Base-by-base conservation (phyloP, 192 early-diverging fungal species). In the Backusella parvicylindrica region DNA sequence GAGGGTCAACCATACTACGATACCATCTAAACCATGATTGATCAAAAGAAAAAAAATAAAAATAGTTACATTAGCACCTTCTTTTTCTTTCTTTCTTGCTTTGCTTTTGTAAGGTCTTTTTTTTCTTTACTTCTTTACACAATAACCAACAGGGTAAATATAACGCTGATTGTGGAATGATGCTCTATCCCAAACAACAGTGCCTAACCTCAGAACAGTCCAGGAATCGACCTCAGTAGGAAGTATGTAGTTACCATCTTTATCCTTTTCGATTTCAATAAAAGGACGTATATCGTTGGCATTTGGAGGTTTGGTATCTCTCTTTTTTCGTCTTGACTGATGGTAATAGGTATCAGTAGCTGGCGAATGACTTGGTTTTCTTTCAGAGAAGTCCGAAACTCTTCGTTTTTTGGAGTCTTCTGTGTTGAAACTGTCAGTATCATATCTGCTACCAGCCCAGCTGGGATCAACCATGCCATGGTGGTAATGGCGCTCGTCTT, bases 121-220 rank as follows among this genome's bases (percentile, higher is more conserved):
- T 23, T 9, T 70, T 64, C 36, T 69, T 81, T 79, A 84, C 83
- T 81, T 81, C 66, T 77, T 84, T 7, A 91, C 87, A 18, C 81
- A 86, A 82, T 95, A 97, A 31, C 96, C 96, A 4, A 96, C 92
- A 0, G 96, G 96, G 81, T 87, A 97, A 67, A 97, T 96, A 72
- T 97, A 96, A 8, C 95, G 87, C 74, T 96, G 93, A 76, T 88
- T 94, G 70, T 97, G 95, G 79, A 92, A 97, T 1, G 88, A 82
- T 37, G 89, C 84, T 15, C 91, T 86, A 79, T 96, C 92, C 78
- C 84, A 88, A 8, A 95, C 85, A 13, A 97, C 89, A 13, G 68
- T 74, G 13, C 96, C 96, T 28, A 95, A 84, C 70, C 68, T 71
- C 6, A 89, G 78, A 28, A 97, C 82, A 4, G 92, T 95, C 33